A percentile compares a stretch with the other conserved stretches of the same genome.
phyloP scores from a whole-genome alignment of 2,329 filamentous ascomycete species.

The Karstenula rhodostoma region DNA sequence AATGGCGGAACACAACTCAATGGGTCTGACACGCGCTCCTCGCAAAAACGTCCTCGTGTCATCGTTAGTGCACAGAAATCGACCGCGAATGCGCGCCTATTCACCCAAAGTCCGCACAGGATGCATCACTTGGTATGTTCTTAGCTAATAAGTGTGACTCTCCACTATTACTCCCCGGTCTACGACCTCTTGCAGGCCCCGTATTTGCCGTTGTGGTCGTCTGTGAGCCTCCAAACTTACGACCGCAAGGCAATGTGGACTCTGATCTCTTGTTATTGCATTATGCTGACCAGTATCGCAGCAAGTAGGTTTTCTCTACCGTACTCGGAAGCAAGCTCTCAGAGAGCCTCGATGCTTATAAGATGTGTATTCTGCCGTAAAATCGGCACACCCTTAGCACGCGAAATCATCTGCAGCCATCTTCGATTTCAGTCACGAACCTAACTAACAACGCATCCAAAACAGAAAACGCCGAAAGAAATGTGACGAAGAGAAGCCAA shows the following conservation, averaged over 20 bases:
- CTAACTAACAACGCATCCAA: background rate
- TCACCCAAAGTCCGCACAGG: slow-evolving; percentile 19
- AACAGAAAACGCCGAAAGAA: slow-evolving; percentile 19
- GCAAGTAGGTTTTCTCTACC: background rate
- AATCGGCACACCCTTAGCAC: background rate
- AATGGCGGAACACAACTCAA: background rate
- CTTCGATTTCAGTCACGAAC: background rate
- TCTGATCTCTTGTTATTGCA: background rate
- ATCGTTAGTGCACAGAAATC: background rate
- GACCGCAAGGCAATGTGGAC: too few relatives aligned
- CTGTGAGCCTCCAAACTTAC: background rate
- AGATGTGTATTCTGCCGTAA: background rate
- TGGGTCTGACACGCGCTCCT: background rate
- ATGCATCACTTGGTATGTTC: slow-evolving; percentile 22
- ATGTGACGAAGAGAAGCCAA: slow-evolving; percentile 24
- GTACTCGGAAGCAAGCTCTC: background rate
- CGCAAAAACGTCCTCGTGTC: background rate
- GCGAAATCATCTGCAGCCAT: background rate
- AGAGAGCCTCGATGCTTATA: background rate
- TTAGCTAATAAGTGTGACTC: background rate
- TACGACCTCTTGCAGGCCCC: background rate
- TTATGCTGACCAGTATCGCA: background rate
- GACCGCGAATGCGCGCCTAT: background rate
- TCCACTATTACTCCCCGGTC: background rate
- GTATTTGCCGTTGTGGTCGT: background rate